These are phyloP conservation scores for Fragosphaeria purpurea DNA, from an alignment of 2,329 filamentous ascomycete species.

Conservation along the genomic window DNA sequence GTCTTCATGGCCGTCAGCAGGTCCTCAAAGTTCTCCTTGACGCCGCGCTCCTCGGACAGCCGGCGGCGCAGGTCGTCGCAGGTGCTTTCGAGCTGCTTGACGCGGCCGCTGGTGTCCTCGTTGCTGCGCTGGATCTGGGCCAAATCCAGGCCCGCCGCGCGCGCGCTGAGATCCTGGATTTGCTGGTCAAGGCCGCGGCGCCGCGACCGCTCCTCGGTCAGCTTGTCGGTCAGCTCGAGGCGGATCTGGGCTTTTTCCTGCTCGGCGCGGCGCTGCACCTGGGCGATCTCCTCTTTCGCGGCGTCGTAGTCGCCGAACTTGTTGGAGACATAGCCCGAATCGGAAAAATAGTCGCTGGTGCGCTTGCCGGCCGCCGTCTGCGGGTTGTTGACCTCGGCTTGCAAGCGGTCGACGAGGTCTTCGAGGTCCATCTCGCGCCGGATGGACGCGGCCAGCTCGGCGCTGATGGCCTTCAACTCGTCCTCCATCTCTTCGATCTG, in stretches of 20 bases:
- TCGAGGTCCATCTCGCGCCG: conserved; percentile 93
- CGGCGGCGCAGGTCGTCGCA: conserved; percentile 77
- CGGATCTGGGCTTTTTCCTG: conserved; percentile 84
- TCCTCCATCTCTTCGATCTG: conserved; percentile 84
- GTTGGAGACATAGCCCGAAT: conserved; percentile 74
- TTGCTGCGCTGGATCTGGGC: conserved; percentile 27
- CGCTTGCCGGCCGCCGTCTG: conserved; percentile 50
- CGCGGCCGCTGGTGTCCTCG: conserved; percentile 44
- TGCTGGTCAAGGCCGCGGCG: conserved; percentile 72
- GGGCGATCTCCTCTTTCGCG: conserved; percentile 64
- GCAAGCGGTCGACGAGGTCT: conserved; percentile 80
- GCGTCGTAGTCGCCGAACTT: conserved; percentile 61
- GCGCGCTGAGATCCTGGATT: conserved; percentile 71
- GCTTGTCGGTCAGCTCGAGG: conserved; percentile 71
- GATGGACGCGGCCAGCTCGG: conserved; percentile 86
- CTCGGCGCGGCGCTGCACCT: conserved; percentile 71
- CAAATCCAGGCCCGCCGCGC: conserved; percentile 54
- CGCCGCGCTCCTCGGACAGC: conserved; percentile 72
- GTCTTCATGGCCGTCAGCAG: conserved; percentile 72
- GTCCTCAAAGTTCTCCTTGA: conserved; percentile 91
- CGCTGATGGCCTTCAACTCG: conserved; percentile 85
- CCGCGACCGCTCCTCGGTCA: conserved; percentile 75
- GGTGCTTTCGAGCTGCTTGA: conserved; percentile 68
- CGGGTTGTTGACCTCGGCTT: conserved; percentile 59
- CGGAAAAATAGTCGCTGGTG: conserved; percentile 96